Conservation (phyloP, 2,329 filamentous ascomycete species). For the Cladosporium velox region DNA sequence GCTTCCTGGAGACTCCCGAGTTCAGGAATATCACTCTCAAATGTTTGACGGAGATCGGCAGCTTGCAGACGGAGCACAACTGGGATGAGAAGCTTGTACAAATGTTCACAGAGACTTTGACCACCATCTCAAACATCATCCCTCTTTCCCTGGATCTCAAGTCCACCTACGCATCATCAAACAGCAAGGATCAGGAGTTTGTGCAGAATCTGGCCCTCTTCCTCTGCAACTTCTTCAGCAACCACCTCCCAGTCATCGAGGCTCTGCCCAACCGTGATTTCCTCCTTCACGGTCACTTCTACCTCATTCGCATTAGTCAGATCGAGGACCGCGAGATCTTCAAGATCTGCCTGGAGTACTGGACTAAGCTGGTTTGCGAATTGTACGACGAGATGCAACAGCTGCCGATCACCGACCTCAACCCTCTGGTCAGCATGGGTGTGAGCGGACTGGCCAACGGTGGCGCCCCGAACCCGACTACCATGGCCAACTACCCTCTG, state of each 20-base stretch:
- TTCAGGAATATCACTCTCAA: constrained; percentile 97
- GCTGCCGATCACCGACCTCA: constrained; percentile 88
- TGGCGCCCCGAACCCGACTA: constrained; percentile 78
- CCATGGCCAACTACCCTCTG: constrained; percentile 87
- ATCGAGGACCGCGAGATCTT: constrained; percentile 99
- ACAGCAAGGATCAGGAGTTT: constrained; percentile 93
- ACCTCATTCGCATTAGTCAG: constrained; percentile 95
- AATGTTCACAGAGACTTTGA: constrained; percentile 98
- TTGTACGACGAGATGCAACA: constrained; percentile 99
- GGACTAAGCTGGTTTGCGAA: constrained; percentile 97
- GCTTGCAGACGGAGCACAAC: constrained; percentile 79
- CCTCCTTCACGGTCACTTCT: constrained; percentile 94
- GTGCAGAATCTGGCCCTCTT: constrained; percentile 96
- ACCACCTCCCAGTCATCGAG: constrained; percentile 91
- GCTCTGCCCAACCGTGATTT: constrained; percentile 94
- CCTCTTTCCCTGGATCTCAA: constrained; percentile 88
- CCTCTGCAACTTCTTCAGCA: constrained; percentile 93
- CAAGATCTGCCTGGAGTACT: constrained; percentile 99
- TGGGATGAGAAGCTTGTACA: constrained; percentile 96
- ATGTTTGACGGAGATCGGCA: constrained; percentile 94
- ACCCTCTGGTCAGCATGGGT: constrained; percentile 81
- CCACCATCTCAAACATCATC: constrained; percentile 89
- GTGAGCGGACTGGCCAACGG: constrained; percentile 70
- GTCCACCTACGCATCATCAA: constrained; percentile 86
- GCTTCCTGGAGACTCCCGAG: constrained; percentile 89